Percentiles rank a stretch among this genome's conserved stretches.
Evolutionary conservation across 2,329 filamentous ascomycete species (phyloP).

Genomic region (Colletotrichum agaves): DNA sequence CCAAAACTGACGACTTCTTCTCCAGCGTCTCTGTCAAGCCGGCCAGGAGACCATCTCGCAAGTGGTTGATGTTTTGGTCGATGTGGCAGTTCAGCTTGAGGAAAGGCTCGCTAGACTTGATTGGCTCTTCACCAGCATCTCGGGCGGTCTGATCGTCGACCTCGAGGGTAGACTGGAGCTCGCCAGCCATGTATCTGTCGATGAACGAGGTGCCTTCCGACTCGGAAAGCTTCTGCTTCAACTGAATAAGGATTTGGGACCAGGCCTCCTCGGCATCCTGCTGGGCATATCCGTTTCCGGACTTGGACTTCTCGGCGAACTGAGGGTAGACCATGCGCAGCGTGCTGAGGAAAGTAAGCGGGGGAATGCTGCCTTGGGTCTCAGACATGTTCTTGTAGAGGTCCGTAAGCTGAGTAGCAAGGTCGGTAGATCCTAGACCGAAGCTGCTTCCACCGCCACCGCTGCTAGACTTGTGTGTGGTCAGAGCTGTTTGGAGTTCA

Average conservation of each 20-base stretch:
- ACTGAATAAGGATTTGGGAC: slow-evolving; percentile 90
- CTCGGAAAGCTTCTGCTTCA: slow-evolving; percentile 77
- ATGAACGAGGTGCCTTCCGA: slow-evolving; percentile 76
- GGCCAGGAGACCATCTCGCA: slow-evolving; percentile 86
- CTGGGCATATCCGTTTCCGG: slow-evolving; percentile 88
- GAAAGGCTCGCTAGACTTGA: slow-evolving; percentile 78
- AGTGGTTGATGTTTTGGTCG: slow-evolving; percentile 84
- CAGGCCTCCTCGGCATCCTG: slow-evolving; percentile 99
- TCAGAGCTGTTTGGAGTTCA: slow-evolving; percentile 85
- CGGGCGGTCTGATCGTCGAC: slow-evolving; percentile 85
- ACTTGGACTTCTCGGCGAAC: slow-evolving; percentile 89
- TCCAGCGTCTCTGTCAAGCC: slow-evolving; percentile 89
- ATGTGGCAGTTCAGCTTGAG: slow-evolving; percentile 98
- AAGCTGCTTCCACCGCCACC: slow-evolving; percentile 63
- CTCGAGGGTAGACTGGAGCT: slow-evolving; percentile 80
- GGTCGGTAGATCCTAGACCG: slow-evolving; percentile 32
- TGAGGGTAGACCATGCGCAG: slow-evolving; percentile 86
- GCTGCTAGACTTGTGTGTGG: slow-evolving; percentile 60
- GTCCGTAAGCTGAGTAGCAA: slow-evolving; percentile 72
- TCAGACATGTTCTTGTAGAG: slow-evolving; percentile 90
- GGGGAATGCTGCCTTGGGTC: slow-evolving; percentile 88
- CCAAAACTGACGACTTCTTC: slow-evolving; percentile 84
- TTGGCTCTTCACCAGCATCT: slow-evolving; percentile 77
- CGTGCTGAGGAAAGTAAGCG: slow-evolving; percentile 83
- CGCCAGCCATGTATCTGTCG: slow-evolving; percentile 89